Evolutionary conservation across 306 rosid species (phyloP).

Genomic region (Sicyos baderoa): DNA sequence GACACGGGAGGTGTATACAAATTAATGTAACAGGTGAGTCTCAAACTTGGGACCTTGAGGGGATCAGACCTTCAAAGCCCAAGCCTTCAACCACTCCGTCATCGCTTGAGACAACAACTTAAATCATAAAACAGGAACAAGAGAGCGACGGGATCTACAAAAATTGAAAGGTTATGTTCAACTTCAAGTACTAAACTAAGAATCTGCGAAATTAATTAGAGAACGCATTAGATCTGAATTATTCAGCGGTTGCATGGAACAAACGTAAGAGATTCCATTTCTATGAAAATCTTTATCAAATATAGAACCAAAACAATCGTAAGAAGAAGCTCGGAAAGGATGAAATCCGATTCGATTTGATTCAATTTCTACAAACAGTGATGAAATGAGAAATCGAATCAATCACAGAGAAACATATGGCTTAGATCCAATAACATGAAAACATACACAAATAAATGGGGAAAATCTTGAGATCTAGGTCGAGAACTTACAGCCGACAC

Average conservation of each 20-base stretch:
- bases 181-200: background rate
- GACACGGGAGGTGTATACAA: too few relatives aligned
- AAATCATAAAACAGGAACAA: background rate
- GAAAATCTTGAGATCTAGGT: background rate
- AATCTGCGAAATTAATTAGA: background rate
- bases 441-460: background rate
- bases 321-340: background rate
- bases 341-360: background rate
- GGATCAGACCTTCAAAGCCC: too few relatives aligned
- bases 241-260: background rate
- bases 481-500: slow-evolving; percentile 9
- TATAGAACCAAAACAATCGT: background rate
- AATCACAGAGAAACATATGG: background rate
- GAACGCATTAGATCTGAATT: slow-evolving; percentile 8
- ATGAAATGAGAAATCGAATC: background rate
- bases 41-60: too few relatives aligned
- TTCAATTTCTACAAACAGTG: background rate
- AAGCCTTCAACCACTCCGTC: too few relatives aligned
- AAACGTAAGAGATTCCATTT: background rate
- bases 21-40: too few relatives aligned
- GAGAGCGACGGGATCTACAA: slow-evolving; percentile 2
- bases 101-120: too few relatives aligned
- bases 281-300: background rate
- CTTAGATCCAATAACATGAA: slow-evolving; percentile 2
- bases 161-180: background rate